Base-by-base conservation (phyloP, 495 filamentous ascomycete species). In the Evernia prunastri region DNA sequence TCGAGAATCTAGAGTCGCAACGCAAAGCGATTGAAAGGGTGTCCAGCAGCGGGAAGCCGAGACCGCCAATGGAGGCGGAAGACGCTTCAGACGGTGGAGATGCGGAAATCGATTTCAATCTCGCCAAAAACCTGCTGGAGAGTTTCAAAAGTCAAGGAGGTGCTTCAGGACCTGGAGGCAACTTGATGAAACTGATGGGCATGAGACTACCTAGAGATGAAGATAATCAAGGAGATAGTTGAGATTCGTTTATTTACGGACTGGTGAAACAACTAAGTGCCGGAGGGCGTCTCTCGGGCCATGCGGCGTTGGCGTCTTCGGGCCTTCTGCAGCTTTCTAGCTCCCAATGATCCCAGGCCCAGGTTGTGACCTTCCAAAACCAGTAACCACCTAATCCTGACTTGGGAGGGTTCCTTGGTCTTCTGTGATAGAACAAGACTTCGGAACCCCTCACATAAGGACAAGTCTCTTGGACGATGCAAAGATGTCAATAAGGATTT, bases 111-210 rank as follows among this genome's bases (percentile, higher is more conserved):
- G 90, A 96, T 69, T 89, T 90, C 71, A 91, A 92, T 58, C 82
- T 98, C 8, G 92, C 89, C 42, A 91, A 90, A 72, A 97, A 96
- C 70, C 74, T 97, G 29, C 77, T 97, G n/a, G 89, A 96, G 75
- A 90, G 88, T 70, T 90, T 97, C 70, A 94, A 96, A 68, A 86
- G 87, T 35, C 92, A 97, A 72, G 90, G 78, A 8, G 93, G 93
- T 43, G 81, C 88, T 75, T 78, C 91, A 17, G 93, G 93, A 0
- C 93, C 93, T 3, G 87, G 86, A 6, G 87, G 92, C 17, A 97
- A 96, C 72, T 73, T 97, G 63, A 79, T 97, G 67, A 86, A 86
- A 6, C 81, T 91, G 79, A 86, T 96, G 90, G 89, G 90, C 35
- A 77, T 96, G 67, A 77, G 25, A 39, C 33, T 65, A 11, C 63